A percentile compares a stretch with the other conserved stretches of the same genome.
Evolutionary conservation across 1,284 basidiomycete genomes (phyloP).

Genomic region (Porogramme epimiltina): DNA sequence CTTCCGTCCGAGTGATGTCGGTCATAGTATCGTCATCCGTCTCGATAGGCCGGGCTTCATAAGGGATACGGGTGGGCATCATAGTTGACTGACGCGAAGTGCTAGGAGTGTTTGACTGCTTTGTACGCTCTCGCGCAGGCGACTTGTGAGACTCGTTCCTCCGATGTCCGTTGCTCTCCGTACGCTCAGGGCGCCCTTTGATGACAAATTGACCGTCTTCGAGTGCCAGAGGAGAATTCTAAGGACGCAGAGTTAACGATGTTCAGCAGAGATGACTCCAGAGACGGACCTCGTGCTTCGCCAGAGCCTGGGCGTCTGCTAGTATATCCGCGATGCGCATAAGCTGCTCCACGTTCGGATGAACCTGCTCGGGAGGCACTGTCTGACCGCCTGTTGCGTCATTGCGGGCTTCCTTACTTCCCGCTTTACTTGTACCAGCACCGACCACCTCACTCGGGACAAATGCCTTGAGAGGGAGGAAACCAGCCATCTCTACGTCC

Average conservation of each 20-base stretch:
- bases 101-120: background rate
- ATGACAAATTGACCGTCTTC: constrained; percentile 24
- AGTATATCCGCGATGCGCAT: constrained; percentile 92
- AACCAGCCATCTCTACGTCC: constrained; percentile 89
- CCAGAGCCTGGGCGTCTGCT: constrained; percentile 71
- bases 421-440: constrained; percentile 21
- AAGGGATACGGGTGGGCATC: constrained; percentile 10
- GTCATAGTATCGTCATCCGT: constrained; percentile 71
- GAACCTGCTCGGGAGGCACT: constrained; percentile 56
- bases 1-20: constrained; percentile 71
- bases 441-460: constrained; percentile 40
- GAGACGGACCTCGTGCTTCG: constrained; percentile 55
- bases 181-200: constrained; percentile 32
- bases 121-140: background rate
- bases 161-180: background rate
- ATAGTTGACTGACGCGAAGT: background rate
- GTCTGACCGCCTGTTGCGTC: constrained; percentile 4
- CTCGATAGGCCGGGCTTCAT: constrained; percentile 25
- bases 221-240: constrained; percentile 16
- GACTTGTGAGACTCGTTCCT: background rate
- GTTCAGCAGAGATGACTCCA: background rate
- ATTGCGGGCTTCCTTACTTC: constrained; percentile 6
- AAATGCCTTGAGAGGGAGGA: constrained; percentile 74
- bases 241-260: background rate
- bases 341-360: constrained; percentile 94